Percentiles rank a stretch among this genome's conserved stretches.
phyloP scores from a whole-genome alignment of 129 eudicot genomes.

The Ambrosia artemisiifolia region DNA sequence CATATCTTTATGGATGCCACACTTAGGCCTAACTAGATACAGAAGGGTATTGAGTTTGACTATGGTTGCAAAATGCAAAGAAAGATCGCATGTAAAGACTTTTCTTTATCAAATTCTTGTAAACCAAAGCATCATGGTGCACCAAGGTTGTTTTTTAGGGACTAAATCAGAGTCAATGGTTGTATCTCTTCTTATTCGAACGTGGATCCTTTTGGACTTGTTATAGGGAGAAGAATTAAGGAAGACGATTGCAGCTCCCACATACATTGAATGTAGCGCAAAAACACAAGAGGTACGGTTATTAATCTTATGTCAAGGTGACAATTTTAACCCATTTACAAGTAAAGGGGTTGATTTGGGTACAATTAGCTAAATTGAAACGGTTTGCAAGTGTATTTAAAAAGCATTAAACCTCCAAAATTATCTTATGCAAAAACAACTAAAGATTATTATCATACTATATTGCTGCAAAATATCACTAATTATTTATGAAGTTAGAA shows the following conservation, averaged over 20 bases:
- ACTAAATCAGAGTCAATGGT: not conserved
- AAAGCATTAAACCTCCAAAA: not conserved
- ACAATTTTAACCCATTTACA: not conserved
- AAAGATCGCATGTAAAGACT: not conserved
- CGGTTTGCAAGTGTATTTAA: not conserved
- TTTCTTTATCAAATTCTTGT: not conserved
- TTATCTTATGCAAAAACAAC: not conserved
- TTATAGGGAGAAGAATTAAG: slow-evolving; percentile 48
- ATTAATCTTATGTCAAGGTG: not conserved
- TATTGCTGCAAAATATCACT: not conserved
- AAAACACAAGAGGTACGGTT: slow-evolving; percentile 48
- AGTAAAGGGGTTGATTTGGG: slow-evolving; percentile 1
- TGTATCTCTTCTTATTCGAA: not conserved
- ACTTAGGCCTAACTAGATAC: not conserved
- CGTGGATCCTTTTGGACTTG: slow-evolving; percentile 14
- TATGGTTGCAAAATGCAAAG: not conserved
- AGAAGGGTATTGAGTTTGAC: not conserved
- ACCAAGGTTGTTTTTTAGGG: slow-evolving; percentile 8
- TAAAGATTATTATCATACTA: not conserved
- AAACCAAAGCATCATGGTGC: not conserved
- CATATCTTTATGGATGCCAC: not conserved
- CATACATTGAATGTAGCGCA: slow-evolving; percentile 56
- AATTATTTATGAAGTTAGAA: not conserved
- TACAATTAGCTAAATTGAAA: not conserved
- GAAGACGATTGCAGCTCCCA: slow-evolving; percentile 51